Conservation (phyloP, 495 filamentous ascomycete genomes). For the Penicillium alfredii region DNA sequence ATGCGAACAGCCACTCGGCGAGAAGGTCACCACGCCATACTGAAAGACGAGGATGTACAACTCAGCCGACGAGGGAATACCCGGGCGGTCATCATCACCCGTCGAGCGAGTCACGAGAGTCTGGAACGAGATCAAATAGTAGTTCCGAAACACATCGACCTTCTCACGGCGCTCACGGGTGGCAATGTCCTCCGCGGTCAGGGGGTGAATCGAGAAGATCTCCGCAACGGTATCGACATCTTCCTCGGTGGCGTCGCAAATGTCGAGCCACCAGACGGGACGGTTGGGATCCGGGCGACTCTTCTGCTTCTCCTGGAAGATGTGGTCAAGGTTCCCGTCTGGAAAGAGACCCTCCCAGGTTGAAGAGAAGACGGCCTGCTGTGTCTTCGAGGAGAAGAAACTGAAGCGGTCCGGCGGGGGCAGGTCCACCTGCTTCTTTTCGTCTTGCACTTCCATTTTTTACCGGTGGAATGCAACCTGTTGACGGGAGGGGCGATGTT, state of each 20-base stretch:
- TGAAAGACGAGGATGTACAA: conserved; percentile 92
- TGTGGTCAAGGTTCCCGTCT: conserved; percentile 65
- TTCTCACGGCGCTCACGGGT: conserved; percentile 91
- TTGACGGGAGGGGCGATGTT: too few species aligned
- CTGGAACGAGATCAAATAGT: conserved; percentile 92
- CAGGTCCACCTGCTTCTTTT: too few species aligned
- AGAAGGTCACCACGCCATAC: conserved; percentile 85
- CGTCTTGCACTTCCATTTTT: too few species aligned
- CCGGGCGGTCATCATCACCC: conserved; percentile 49
- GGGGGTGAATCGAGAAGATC: conserved; percentile 79
- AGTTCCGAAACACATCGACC: conserved; percentile 87
- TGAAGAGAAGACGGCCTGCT: conserved; percentile 67
- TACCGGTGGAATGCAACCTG: too few species aligned
- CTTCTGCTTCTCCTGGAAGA: conserved; percentile 56
- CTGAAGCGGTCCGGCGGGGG: conserved; percentile 56
- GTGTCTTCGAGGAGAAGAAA: conserved; percentile 82
- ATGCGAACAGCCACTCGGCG: conserved; percentile 69
- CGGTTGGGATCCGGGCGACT: conserved; percentile 19
- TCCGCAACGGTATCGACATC: conserved; percentile 73
- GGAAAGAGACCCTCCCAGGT: conserved; percentile 73
- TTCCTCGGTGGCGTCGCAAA: conserved; percentile 74
- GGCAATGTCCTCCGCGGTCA: conserved; percentile 87
- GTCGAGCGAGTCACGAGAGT: conserved; percentile 64
- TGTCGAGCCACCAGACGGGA: conserved; percentile 83
- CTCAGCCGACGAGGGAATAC: conserved; percentile 69